Evolutionary conservation across 192 early-diverging fungal genomes (phyloP), one percentile per base, ranked within the genome.

Genomic region (Funneliformis mosseae): DNA sequence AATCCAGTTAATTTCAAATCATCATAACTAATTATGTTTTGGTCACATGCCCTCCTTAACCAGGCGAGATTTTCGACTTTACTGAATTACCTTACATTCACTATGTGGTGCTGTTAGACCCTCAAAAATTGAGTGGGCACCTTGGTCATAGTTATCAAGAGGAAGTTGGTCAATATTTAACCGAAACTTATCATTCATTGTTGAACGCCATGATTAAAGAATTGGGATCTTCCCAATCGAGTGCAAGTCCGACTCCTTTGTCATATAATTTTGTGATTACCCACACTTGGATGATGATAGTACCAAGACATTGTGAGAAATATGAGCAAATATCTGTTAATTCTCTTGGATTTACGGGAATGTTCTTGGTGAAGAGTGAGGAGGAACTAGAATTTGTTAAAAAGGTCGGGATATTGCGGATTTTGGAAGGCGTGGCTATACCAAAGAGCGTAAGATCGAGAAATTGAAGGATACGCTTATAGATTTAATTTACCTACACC

Each of bases 261-360:
- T 87, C 87, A 11, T 91, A 89, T 68, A 91, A 89, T 64, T 88
- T 88, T 80, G 72, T 91, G 38, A 67, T 91, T 70, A 91, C 90
- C 5, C 64, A 79, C 5, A 82, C 86, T 28, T 91, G 87, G 43
- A 88, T 89, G 85, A 84, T 91, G 84, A 82, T 91, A 4, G 85
- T 88, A 0, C 88, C 90, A 48, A 85, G 16, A 82, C 25, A 4
- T 63, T 23, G 21, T 21, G 71, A 77, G 67, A 62, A 78, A 41
- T 63, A 46, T 41, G n/a, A 69, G 10, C 67, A 75, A 16, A 41
- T 88, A 16, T 75, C 82, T 9, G 72, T 91, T 9, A 91, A 91
- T 67, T 88, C 90, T 4, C 55, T 91, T 78, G 88, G 84, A 12
- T 91, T 87, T 83, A 84, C 87, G 10, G 90, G 90, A 4, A 79